phyloP scores from a whole-genome alignment of 441 rosid genomes.

The Gossypium laxum region DNA sequence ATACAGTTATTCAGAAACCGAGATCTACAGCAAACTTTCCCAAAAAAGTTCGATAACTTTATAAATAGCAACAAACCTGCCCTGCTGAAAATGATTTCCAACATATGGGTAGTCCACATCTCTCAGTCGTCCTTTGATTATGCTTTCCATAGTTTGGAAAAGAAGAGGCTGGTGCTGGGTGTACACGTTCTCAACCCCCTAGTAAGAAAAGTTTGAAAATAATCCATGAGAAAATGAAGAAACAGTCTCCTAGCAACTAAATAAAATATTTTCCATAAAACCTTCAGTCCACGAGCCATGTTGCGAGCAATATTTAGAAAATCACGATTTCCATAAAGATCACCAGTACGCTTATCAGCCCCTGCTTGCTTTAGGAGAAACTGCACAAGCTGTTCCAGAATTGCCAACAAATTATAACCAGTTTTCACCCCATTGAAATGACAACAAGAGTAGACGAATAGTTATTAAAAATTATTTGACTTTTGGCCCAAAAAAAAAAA shows the following conservation, averaged over 20 bases:
- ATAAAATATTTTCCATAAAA: constrained; percentile 20
- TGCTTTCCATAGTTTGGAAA: constrained; percentile 88
- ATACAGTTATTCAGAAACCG: background rate
- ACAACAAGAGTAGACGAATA: constrained; percentile 5
- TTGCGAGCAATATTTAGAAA: constrained; percentile 85
- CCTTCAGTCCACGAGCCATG: constrained; percentile 99
- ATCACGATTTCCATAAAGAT: constrained; percentile 89
- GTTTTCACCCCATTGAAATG: background rate
- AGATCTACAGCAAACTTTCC: background rate
- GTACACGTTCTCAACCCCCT: constrained; percentile 97
- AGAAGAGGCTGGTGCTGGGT: constrained; percentile 94
- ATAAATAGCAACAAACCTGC: constrained; percentile 44
- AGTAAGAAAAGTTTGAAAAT: constrained; percentile 7
- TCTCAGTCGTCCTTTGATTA: constrained; percentile 70
- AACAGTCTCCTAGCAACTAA: background rate
- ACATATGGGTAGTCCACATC: constrained; percentile 90
- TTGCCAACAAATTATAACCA: constrained; percentile 19
- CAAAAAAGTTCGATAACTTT: background rate
- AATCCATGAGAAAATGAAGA: constrained; percentile 10
- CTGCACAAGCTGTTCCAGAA: constrained; percentile 65
- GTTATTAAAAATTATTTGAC: background rate
- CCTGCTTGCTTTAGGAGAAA: constrained; percentile 95
- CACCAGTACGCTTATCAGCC: constrained; percentile 79
- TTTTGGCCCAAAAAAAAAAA: background rate
- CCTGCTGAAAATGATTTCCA: constrained; percentile 91